Percentiles rank a stretch among this genome's conserved stretches.
These are phyloP conservation scores for Ophiosphaerella narmari DNA, from an alignment of 2,329 filamentous ascomycete genomes.

Conservation along the genomic window DNA sequence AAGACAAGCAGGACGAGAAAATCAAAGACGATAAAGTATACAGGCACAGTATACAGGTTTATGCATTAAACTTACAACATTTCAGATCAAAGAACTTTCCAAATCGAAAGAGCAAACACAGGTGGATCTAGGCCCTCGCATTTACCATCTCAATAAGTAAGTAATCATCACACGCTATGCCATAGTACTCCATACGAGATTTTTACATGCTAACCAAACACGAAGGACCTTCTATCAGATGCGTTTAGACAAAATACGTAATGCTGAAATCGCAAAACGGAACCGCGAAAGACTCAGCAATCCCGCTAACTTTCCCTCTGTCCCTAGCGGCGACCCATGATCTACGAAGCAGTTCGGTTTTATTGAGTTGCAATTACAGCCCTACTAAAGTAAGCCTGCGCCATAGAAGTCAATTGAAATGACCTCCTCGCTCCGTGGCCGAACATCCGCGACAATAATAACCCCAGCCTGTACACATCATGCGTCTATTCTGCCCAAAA, in stretches of 20 bases:
- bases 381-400: no score
- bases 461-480: background rate
- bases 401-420: no score
- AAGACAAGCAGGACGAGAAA: conserved; percentile 67
- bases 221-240: conserved; percentile 82
- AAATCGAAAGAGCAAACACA: conserved; percentile 51
- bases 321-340: conserved; percentile 65
- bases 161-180: background rate
- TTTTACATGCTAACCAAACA: background rate
- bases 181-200: background rate
- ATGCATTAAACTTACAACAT: conserved; percentile 6
- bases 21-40: conserved; percentile 63
- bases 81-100: conserved; percentile 54
- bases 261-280: conserved; percentile 76
- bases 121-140: conserved; percentile 70
- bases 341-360: background rate
- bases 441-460: no score
- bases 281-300: conserved; percentile 81
- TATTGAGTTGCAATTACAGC: no score
- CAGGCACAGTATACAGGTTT: background rate
- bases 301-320: conserved; percentile 81
- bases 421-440: no score
- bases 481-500: background rate
- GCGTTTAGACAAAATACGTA: conserved; percentile 76
- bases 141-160: conserved; percentile 84